phyloP scores from a whole-genome alignment of 1,139 yeast species.

The Blastobotrys buckinghamii region DNA sequence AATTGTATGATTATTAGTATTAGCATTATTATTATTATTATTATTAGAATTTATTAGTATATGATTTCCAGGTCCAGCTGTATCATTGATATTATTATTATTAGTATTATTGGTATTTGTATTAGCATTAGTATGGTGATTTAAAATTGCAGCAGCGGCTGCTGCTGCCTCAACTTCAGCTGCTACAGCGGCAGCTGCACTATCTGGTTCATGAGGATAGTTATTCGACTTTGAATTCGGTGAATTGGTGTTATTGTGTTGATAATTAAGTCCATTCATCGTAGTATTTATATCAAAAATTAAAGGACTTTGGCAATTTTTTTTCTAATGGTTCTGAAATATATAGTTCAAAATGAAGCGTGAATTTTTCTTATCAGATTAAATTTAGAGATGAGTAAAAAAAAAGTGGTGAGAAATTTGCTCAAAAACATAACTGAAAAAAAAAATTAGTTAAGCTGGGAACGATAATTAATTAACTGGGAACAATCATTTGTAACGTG shows the following conservation, averaged over 20 bases:
- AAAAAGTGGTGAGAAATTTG: no score
- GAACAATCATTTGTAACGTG: no score
- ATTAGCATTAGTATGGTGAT: no score
- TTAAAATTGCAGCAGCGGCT: background rate
- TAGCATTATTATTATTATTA: background rate
- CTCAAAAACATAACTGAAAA: no score
- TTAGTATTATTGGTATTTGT: background rate
- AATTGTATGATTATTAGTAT: background rate
- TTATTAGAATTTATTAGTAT: no score
- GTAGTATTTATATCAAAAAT: background rate
- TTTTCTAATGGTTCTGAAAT: no score
- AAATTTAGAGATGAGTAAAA: background rate
- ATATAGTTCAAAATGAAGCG: no score
- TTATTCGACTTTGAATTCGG: background rate
- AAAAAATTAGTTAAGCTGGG: no score
- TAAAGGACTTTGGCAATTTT: no score
- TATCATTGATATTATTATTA: background rate
- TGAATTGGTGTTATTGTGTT: background rate
- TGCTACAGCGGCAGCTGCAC: background rate
- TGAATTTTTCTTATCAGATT: background rate
- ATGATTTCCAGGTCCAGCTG: background rate
- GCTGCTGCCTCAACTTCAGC: slow-evolving; percentile 1
- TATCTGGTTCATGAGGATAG: background rate
- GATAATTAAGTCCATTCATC: background rate
- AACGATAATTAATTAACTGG: no score